Evolutionary conservation across 2,329 filamentous ascomycete species (phyloP).

Genomic region (Albophoma yamanashiensis): DNA sequence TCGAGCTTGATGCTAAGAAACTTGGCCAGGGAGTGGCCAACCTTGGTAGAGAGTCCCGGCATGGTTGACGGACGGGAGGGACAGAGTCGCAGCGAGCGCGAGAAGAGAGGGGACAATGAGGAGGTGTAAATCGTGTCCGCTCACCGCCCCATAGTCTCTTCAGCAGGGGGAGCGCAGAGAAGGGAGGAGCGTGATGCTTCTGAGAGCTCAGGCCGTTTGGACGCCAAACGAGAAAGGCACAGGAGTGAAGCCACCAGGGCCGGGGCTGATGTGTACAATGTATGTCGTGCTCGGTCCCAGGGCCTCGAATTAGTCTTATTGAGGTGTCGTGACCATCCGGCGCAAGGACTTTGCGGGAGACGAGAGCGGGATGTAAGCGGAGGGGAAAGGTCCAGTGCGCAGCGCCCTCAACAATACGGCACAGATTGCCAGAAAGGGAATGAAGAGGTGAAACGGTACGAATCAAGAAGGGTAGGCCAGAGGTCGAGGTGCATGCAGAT

Average conservation of each 20-base stretch:
- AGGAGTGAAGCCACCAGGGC: not conserved
- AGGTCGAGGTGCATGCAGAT: not conserved
- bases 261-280: not conserved
- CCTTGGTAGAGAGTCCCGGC: slow-evolving; percentile 35
- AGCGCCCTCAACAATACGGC: not conserved
- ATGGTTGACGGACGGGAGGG: slow-evolving; percentile 14
- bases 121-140: not conserved
- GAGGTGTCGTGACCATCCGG: not conserved
- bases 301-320: no score
- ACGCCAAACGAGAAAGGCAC: not conserved
- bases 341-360: not conserved
- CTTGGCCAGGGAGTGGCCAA: slow-evolving; percentile 68
- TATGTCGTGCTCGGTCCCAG: not conserved
- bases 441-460: not conserved
- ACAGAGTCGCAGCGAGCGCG: not conserved
- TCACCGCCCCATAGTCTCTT: not conserved
- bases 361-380: not conserved
- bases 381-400: not conserved
- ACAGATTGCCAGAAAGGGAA: not conserved
- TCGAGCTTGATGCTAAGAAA: slow-evolving; percentile 74
- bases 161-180: not conserved
- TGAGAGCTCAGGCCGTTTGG: not conserved
- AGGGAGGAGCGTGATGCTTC: not conserved
- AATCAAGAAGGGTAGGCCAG: not conserved
- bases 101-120: not conserved